Percentiles rank a stretch among this genome's conserved stretches.
Evolutionary conservation across 2,329 filamentous ascomycete genomes (phyloP).

Genomic region (Sclerotinia trifoliorum): DNA sequence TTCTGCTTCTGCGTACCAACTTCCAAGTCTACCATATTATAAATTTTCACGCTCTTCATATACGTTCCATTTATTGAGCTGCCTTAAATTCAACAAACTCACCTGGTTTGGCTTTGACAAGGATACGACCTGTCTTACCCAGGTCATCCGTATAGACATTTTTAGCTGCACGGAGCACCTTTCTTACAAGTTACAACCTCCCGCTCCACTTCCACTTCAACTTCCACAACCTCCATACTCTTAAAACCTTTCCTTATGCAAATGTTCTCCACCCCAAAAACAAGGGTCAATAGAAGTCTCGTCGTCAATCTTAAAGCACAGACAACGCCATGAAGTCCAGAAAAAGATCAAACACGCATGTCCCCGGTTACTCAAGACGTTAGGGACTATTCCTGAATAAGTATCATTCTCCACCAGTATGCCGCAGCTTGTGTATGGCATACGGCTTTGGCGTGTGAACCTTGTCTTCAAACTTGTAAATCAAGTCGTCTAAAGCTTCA

Average conservation of each 20-base stretch:
- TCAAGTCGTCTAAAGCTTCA: constrained; percentile 31
- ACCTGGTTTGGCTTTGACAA: neutral
- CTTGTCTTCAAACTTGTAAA: constrained; percentile 30
- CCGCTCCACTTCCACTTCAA: neutral
- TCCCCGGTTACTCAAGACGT: constrained; percentile 25
- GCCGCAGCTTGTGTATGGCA: constrained; percentile 36
- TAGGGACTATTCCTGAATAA: constrained; percentile 28
- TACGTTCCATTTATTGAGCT: neutral
- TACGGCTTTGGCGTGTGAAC: constrained; percentile 33
- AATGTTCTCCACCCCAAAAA: neutral
- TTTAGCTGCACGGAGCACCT: neutral
- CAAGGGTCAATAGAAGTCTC: neutral
- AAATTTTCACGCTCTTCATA: neutral
- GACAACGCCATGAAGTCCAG: constrained; percentile 29
- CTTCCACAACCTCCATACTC: constrained; percentile 5
- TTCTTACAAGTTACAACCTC: neutral
- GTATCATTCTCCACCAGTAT: constrained; percentile 32
- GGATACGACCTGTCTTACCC: neutral
- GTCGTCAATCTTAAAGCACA: constrained; percentile 21
- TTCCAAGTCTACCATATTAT: neutral
- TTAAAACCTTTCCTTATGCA: neutral
- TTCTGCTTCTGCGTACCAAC: neutral
- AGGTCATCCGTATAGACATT: neutral
- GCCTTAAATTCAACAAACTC: neutral
- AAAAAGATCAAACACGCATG: constrained; percentile 21